A percentile compares a stretch with the other conserved stretches of the same genome.
phyloP scores from a whole-genome alignment of 148 eudicot species.

The Vaccinium darrowii region DNA sequence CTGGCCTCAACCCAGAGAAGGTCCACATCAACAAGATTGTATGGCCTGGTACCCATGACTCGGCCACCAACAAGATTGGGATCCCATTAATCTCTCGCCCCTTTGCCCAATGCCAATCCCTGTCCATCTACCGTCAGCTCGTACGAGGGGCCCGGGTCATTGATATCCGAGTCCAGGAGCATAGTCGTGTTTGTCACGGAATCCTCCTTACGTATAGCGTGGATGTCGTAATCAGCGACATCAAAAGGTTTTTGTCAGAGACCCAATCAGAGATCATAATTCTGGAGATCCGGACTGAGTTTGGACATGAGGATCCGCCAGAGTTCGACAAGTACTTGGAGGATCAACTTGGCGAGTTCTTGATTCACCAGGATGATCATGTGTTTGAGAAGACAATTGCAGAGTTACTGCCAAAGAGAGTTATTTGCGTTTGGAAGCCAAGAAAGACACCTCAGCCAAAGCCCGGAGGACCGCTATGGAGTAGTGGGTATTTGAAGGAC shows the following conservation, averaged over 20 bases:
- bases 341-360: conserved; percentile 62
- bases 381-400: conserved; percentile 67
- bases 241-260: conserved; percentile 69
- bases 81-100: conserved; percentile 70
- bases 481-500: conserved; percentile 63
- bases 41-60: conserved; percentile 94
- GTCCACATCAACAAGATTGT: conserved; percentile 62
- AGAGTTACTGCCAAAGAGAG: conserved; percentile 68
- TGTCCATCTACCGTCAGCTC: conserved; percentile 82
- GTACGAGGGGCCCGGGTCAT: conserved; percentile 59
- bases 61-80: conserved; percentile 84
- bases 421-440: conserved; percentile 92
- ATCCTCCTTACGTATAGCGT: conserved; percentile 58
- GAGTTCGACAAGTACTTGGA: conserved; percentile 69
- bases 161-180: conserved; percentile 74
- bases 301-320: conserved; percentile 83
- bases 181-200: conserved; percentile 83
- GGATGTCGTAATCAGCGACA: conserved; percentile 67
- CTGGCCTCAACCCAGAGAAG: conserved; percentile 50
- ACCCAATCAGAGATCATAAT: conserved; percentile 81
- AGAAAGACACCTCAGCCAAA: conserved; percentile 50
- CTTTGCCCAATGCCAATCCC: conserved; percentile 86
- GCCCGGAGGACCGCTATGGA: conserved; percentile 67
- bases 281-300: conserved; percentile 87
- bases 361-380: conserved; percentile 75